Conservation (phyloP, 306 rosid genomes). For the Vicia sativa region DNA sequence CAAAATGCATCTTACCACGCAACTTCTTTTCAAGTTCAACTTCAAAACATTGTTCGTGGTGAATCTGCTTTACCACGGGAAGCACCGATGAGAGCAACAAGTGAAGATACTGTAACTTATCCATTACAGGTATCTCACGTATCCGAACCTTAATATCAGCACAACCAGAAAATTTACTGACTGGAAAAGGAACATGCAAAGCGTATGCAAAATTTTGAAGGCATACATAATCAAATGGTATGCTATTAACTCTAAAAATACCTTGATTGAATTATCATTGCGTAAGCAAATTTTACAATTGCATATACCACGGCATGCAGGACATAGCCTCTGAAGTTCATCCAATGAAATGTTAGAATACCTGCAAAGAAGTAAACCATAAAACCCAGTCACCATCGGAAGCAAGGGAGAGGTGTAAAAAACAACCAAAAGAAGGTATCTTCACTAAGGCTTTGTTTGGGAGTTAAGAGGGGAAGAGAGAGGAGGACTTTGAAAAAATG, state of each 20-base stretch:
- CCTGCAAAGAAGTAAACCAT: slow-evolving; percentile 50
- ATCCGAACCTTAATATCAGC: slow-evolving; percentile 72
- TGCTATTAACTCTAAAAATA: slow-evolving; percentile 35
- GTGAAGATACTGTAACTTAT: slow-evolving; percentile 81
- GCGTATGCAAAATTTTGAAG: slow-evolving; percentile 26
- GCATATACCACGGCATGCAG: slow-evolving; percentile 92
- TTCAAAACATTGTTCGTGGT: slow-evolving; percentile 78
- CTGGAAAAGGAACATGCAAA: slow-evolving; percentile 1
- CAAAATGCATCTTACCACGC: slow-evolving; percentile 61
- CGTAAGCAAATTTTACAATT: slow-evolving; percentile 86
- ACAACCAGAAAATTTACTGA: slow-evolving; percentile 35
- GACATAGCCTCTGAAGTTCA: slow-evolving; percentile 78
- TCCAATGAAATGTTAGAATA: slow-evolving; percentile 69
- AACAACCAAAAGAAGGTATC: slow-evolving; percentile 3
- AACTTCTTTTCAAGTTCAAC: slow-evolving; percentile 85
- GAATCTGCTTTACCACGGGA: slow-evolving; percentile 88
- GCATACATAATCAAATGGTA: slow-evolving; percentile 25
- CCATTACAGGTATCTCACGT: slow-evolving; percentile 77
- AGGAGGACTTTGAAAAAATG: too few relatives aligned
- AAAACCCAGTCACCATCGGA: slow-evolving; percentile 23
- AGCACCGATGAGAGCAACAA: slow-evolving; percentile 81
- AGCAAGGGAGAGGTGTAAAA: neutral
- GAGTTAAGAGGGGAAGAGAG: too few relatives aligned
- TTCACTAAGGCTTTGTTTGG: too few relatives aligned
- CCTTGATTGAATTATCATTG: slow-evolving; percentile 86